Base-by-base conservation (phyloP, 148 eudicot genomes). In the Heliosperma pusillum region DNA sequence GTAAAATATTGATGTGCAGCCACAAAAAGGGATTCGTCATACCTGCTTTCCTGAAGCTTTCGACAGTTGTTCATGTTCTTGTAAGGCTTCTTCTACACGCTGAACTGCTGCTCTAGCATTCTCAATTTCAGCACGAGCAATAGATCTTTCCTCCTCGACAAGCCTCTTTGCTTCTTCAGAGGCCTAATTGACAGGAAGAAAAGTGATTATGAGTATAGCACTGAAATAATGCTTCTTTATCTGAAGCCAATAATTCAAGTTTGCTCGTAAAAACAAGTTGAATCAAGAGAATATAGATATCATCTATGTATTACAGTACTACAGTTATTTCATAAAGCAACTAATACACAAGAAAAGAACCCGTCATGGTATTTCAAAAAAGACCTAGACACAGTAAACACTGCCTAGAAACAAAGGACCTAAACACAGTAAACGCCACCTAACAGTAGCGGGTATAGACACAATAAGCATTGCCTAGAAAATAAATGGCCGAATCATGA, bases 141-240 rank as follows among this genome's bases (percentile, higher is more conserved):
- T 83, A 78, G 91, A 89, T 86, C 99, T 85, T 85, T 96, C 99
- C 86, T 92, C 93, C 75, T 96, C 99, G 66, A 96, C 99, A 84
- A 92, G 94, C 73, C 83, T 92, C 74, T 96, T 96, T 69, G 99
- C 99, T 86, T 96, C 97, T 81, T 92, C 97, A 60, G 99, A 96
- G 64, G 99, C 99, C 99, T 95, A 76, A 47, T 69, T 36, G 52
- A 66, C 12, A 76, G 42, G 50, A 59, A 61, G 26, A 66, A 57
- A 25, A 66, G 27, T 47, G 71, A 78, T 21, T 19, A 71, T 55
- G 2, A 59, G 66, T 65, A 64, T 19, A 66, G 19, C 2, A 33
- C n/a, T 58, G n/a, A 69, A 24, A 27, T 4, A 20, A 62, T 44
- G 60, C 33, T 12, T 68, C 58, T 17, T n/a, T 42, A 12, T 58